These are phyloP conservation scores for Cladosporium colombiae DNA, from an alignment of 2,329 filamentous ascomycete species.

Conservation along the genomic window DNA sequence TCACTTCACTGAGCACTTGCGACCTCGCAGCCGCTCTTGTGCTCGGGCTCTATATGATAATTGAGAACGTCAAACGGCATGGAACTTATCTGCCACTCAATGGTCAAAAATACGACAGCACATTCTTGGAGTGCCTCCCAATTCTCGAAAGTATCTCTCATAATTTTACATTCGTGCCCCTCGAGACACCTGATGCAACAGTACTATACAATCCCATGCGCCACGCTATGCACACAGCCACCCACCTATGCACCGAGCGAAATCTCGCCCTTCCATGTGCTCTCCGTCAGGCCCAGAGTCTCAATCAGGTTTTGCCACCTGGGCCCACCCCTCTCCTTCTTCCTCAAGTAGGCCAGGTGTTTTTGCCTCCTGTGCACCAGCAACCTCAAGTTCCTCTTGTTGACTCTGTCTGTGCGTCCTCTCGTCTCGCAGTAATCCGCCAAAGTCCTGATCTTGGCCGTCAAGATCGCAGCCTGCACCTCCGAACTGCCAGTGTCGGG, in stretches of 20 bases:
- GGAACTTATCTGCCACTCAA: neutral
- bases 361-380: slow-evolving; percentile 89
- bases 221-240: slow-evolving; percentile 3
- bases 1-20: neutral
- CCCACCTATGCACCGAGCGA: slow-evolving; percentile 47
- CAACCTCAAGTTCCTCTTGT: slow-evolving; percentile 84
- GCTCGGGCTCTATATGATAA: neutral
- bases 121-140: neutral
- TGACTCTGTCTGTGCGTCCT: slow-evolving; percentile 85
- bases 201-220: slow-evolving; percentile 16
- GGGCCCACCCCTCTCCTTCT: slow-evolving; percentile 85
- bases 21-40: neutral
- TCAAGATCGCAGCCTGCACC: slow-evolving; percentile 96
- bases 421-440: slow-evolving; percentile 69
- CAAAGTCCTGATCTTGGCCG: slow-evolving; percentile 84
- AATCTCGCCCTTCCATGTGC: slow-evolving; percentile 90
- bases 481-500: slow-evolving; percentile 93
- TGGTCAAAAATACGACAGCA: too few species aligned
- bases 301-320: slow-evolving; percentile 85
- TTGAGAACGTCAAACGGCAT: neutral
- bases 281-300: slow-evolving; percentile 81
- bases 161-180: slow-evolving; percentile 14
- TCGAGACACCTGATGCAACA: slow-evolving; percentile 8
- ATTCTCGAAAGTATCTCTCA: neutral
- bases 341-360: slow-evolving; percentile 80